Evolutionary conservation across 139 green algal species (phyloP).

Genomic region (Ettlia oleoabundans): DNA sequence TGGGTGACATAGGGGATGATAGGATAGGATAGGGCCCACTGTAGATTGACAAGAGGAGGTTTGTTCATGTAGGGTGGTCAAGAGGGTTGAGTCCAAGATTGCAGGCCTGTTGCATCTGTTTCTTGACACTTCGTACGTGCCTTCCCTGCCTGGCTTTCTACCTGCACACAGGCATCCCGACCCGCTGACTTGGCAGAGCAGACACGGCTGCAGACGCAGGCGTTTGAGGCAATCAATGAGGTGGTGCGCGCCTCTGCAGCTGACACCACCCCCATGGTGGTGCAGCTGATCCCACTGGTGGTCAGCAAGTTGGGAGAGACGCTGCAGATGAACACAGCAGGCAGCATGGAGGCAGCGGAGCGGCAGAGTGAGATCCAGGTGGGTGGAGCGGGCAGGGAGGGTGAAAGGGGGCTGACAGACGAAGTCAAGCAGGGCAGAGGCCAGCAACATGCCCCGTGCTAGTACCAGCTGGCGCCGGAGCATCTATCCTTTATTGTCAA

Average conservation of each 20-base stretch:
- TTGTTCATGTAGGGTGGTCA: no score
- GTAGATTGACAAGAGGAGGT: no score
- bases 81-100: no score
- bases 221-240: slow-evolving; percentile 98
- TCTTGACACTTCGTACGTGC: no score
- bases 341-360: slow-evolving; percentile 50
- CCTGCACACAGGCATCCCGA: slow-evolving; percentile 30
- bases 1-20: slow-evolving; percentile 12
- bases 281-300: slow-evolving; percentile 83
- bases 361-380: slow-evolving; percentile 73
- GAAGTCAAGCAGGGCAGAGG: background rate
- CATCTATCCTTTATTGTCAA: no score
- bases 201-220: slow-evolving; percentile 73
- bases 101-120: no score
- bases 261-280: slow-evolving; percentile 82
- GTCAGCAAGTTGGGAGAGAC: slow-evolving; percentile 73
- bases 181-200: slow-evolving; percentile 39
- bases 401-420: background rate
- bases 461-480: no score
- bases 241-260: slow-evolving; percentile 76
- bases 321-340: slow-evolving; percentile 26
- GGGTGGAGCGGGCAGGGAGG: background rate
- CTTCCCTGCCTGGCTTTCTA: background rate
- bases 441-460: no score
- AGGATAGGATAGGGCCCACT: no score